Percentiles rank a stretch among this genome's conserved stretches.
Evolutionary conservation across 495 filamentous ascomycete genomes (phyloP).

Genomic region (Cercophora newfieldiana): DNA sequence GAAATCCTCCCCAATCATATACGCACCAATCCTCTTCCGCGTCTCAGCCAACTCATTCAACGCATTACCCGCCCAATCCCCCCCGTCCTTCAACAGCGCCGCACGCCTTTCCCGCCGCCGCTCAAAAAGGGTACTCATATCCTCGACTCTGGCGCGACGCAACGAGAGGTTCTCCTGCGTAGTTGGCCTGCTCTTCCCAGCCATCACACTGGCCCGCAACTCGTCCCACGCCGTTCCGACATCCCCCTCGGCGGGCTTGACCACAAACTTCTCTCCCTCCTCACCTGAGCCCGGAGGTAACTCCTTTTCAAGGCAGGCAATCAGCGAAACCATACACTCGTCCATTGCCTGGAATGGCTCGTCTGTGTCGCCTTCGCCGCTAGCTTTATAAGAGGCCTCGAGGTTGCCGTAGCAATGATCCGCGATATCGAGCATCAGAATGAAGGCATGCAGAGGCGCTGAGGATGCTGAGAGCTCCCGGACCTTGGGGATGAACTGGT

Average conservation of each 20-base stretch:
- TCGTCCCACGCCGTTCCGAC: background rate
- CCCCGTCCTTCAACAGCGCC: background rate
- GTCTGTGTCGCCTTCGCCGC: background rate
- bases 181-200: too few relatives aligned
- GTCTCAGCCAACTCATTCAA: conserved; percentile 8
- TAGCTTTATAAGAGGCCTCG: background rate
- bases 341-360: background rate
- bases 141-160: too few relatives aligned
- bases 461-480: too few relatives aligned
- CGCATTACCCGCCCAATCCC: conserved; percentile 11
- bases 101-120: background rate
- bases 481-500: too few relatives aligned
- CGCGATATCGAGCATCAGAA: too few relatives aligned
- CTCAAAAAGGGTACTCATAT: background rate
- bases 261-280: too few relatives aligned
- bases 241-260: background rate
- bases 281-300: background rate
- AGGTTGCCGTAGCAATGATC: background rate
- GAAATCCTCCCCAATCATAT: background rate
- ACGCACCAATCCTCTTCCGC: conserved; percentile 5
- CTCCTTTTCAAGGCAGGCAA: background rate
- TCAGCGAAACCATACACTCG: background rate
- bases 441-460: too few relatives aligned
- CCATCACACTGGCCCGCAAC: background rate
- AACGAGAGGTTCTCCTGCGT: too few relatives aligned